phyloP scores from a whole-genome alignment of 2,329 filamentous ascomycete species.

The Aspergillus oerlinghausenensis region DNA sequence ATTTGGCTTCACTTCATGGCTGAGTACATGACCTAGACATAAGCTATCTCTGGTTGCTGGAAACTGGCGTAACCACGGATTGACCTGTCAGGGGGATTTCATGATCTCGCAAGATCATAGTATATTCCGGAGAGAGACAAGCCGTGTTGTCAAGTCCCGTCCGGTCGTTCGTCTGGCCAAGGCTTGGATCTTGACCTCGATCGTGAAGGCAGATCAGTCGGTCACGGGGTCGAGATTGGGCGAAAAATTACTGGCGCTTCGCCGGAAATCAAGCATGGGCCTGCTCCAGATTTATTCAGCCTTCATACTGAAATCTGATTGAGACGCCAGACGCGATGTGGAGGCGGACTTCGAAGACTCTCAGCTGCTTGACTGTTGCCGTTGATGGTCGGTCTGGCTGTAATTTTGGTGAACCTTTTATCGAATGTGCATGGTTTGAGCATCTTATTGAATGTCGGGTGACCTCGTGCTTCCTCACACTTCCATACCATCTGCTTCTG shows the following conservation, averaged over 20 bases:
- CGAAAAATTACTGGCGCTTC: too few species aligned
- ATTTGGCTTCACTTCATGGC: not conserved
- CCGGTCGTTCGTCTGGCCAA: not conserved
- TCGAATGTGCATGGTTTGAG: not conserved
- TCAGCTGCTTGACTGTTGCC: not conserved
- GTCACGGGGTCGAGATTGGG: not conserved
- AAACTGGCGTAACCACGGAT: not conserved
- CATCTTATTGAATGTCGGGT: not conserved
- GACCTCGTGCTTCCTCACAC: constrained; percentile 19
- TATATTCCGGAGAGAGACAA: not conserved
- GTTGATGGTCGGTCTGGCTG: not conserved
- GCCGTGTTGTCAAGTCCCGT: not conserved
- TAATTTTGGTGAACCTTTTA: not conserved
- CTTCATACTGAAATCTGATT: not conserved
- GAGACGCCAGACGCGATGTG: not conserved
- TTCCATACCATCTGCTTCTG: constrained; percentile 35
- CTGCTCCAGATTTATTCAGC: not conserved
- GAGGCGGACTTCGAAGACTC: not conserved
- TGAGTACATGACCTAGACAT: not conserved
- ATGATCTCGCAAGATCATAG: not conserved
- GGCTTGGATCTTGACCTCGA: not conserved
- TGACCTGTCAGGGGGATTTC: not conserved
- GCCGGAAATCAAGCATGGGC: not conserved
- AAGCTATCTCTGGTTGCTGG: not conserved
- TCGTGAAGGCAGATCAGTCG: not conserved